Percentiles rank a stretch among this genome's conserved stretches.
phyloP scores from a whole-genome alignment of 768 basidiomycete species.

The Amanita thiersii region DNA sequence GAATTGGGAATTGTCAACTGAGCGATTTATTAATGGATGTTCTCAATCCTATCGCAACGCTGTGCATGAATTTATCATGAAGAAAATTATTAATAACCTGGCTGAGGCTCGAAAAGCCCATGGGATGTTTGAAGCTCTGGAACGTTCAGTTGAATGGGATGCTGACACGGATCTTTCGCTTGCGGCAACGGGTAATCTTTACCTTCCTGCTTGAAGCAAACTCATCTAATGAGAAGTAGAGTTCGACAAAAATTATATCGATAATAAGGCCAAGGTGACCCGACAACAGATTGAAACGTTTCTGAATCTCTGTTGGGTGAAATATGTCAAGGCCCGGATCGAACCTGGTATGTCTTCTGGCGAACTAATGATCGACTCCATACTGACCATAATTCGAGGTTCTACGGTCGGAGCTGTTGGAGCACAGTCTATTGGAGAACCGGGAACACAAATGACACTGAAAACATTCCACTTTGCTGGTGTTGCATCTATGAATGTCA shows the following conservation, averaged over 20 bases:
- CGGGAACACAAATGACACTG: slow-evolving; percentile 98
- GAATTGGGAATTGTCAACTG: slow-evolving; percentile 48
- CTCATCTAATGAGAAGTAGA: slow-evolving; percentile 24
- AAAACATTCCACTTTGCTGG: slow-evolving; percentile 99
- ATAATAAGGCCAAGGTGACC: slow-evolving; percentile 88
- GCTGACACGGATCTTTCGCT: slow-evolving; percentile 67
- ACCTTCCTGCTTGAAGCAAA: slow-evolving; percentile 4
- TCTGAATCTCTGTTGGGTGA: slow-evolving; percentile 81
- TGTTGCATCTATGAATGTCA: slow-evolving; percentile 99
- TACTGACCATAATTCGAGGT: slow-evolving; percentile 33
- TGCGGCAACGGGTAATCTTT: slow-evolving; percentile 54
- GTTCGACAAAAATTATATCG: slow-evolving; percentile 66
- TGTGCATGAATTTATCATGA: slow-evolving; percentile 62
- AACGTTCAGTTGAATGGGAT: slow-evolving; percentile 70
- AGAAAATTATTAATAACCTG: slow-evolving; percentile 58
- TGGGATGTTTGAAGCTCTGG: slow-evolving; percentile 80
- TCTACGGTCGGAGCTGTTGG: slow-evolving; percentile 98
- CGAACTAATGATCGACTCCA: background rate
- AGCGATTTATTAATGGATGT: slow-evolving; percentile 62
- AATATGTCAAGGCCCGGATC: slow-evolving; percentile 92
- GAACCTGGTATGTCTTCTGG: slow-evolving; percentile 65
- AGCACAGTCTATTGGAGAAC: slow-evolving; percentile 98
- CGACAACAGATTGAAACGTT: slow-evolving; percentile 71
- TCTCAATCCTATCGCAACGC: slow-evolving; percentile 61
- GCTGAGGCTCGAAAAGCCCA: slow-evolving; percentile 60